Evolutionary conservation across 345 rosid genomes (phyloP).

Genomic region (Gynandropsis gynandra): DNA sequence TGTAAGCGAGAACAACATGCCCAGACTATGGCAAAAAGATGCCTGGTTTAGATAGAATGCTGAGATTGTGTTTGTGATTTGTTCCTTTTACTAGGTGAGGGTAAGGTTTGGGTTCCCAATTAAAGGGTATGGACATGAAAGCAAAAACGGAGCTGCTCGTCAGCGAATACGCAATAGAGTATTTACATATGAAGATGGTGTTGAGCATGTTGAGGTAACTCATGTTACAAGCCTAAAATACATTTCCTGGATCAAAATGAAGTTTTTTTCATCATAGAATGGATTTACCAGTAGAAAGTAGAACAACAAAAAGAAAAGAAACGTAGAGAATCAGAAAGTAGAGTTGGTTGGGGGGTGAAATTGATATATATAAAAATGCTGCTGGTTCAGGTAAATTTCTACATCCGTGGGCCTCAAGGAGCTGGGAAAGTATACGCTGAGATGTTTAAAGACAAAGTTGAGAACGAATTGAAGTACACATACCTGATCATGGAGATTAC

Average conservation of each 20-base stretch:
- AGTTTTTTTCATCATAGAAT: no score
- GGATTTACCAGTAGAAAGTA: no score
- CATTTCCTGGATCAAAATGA: no score
- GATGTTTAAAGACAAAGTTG: constrained; percentile 85
- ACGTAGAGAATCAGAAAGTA: not conserved
- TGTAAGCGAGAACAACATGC: no score
- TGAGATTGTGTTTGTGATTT: constrained; percentile 11
- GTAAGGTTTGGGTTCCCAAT: constrained; percentile 95
- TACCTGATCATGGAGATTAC: constrained; percentile 70
- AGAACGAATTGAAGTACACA: constrained; percentile 81
- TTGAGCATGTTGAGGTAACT: constrained; percentile 78
- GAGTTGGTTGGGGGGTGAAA: no score
- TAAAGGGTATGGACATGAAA: constrained; percentile 95
- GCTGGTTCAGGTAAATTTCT: constrained; percentile 54
- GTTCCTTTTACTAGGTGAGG: constrained; percentile 49
- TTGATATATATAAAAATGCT: no score
- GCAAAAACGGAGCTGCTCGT: constrained; percentile 91
- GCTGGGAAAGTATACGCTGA: constrained; percentile 79
- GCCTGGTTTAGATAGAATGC: no score
- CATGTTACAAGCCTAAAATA: no score
- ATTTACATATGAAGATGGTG: constrained; percentile 83
- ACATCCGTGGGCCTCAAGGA: constrained; percentile 90
- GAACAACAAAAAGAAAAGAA: no score
- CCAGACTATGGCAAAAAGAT: no score
- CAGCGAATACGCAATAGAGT: constrained; percentile 77